Evolutionary conservation across 2,329 filamentous ascomycete species (phyloP), one percentile per base, ranked within the genome.

Genomic region (Sporothrix curviconia): DNA sequence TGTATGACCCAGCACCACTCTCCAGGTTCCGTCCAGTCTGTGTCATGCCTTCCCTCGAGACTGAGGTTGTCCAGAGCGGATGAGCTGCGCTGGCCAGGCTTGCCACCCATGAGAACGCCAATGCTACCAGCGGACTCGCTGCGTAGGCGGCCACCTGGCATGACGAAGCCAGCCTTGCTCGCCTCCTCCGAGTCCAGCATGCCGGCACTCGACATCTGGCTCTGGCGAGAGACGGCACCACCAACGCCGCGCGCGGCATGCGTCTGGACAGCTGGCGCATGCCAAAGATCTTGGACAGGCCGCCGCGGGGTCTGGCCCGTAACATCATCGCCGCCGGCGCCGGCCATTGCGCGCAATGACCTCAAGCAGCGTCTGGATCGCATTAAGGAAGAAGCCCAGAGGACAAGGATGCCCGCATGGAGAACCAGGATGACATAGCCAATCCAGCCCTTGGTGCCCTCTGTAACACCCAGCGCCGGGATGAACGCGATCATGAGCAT

Each of bases 381-480:
- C 88, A 68, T 96, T 96, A 55, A 99, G 76, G 69, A 96, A 89
- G 74, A 97, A 99, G 1, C 90, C 92, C 65, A 97, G 89, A n/a
- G n/a, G 3, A 96, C 79, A 22, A 99, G 74, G 0, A 96, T 90
- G 60, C 86, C 80, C 3, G 83, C 92, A 68, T 99, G 94, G 36
- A 96, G 81, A 28, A 95, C 71, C 49, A 99, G 77, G 57, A 97
- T 95, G 25, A 86, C 84, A 69, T 99, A 99, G 37, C 92, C 94
- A 63, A 97, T 89, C 94, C 94, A 99, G 4, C 92, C 91, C 69
- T 92, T 95, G 1, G 88, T 77, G 0, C 87, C 83, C 66, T 95
- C 87, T 0, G 82, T 81, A 5, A 96, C 85, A 22, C 84, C 86
- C 3, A 99, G 78, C 1, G 87, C 87, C 1, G 92, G 90, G 12